Percentiles rank a stretch among this genome's conserved stretches.
Conservation (phyloP, 116 monocot species). For the Thalassia testudinum region DNA sequence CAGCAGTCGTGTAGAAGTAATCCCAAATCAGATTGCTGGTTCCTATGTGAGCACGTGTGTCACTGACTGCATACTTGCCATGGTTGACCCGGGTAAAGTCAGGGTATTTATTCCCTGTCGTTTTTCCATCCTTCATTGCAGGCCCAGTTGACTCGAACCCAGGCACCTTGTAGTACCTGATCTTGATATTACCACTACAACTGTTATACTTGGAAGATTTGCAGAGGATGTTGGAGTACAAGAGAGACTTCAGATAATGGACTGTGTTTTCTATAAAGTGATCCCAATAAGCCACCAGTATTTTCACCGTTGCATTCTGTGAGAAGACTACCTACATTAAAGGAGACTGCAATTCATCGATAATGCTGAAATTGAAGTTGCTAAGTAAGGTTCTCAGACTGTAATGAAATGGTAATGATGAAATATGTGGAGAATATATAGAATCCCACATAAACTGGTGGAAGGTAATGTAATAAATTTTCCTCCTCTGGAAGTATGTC, state of each 20-base stretch:
- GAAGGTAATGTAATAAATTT: no score
- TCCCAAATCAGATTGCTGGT: no score
- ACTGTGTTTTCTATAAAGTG: constrained; percentile 55
- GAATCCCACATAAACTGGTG: no score
- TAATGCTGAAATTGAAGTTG: no score
- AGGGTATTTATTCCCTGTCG: constrained; percentile 57
- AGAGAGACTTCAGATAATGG: constrained; percentile 62
- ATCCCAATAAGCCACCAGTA: constrained; percentile 68
- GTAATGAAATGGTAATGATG: not conserved
- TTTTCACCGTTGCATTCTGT: constrained; percentile 56
- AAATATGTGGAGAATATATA: not conserved
- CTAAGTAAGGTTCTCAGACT: no score
- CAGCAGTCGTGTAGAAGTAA: no score
- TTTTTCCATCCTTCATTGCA: constrained; percentile 24
- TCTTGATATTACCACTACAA: constrained; percentile 48
- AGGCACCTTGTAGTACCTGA: constrained; percentile 70
- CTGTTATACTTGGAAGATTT: constrained; percentile 54
- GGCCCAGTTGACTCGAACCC: constrained; percentile 60
- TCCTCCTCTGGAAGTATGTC: no score
- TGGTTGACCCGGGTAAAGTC: constrained; percentile 68
- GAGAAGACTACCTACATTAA: constrained; percentile 72
- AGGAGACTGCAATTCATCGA: no score
- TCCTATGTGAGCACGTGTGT: constrained; percentile 64
- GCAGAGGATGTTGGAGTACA: constrained; percentile 66
- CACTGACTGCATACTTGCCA: constrained; percentile 83